phyloP scores from a whole-genome alignment of 1,284 basidiomycete genomes.

The Boletus mariae region DNA sequence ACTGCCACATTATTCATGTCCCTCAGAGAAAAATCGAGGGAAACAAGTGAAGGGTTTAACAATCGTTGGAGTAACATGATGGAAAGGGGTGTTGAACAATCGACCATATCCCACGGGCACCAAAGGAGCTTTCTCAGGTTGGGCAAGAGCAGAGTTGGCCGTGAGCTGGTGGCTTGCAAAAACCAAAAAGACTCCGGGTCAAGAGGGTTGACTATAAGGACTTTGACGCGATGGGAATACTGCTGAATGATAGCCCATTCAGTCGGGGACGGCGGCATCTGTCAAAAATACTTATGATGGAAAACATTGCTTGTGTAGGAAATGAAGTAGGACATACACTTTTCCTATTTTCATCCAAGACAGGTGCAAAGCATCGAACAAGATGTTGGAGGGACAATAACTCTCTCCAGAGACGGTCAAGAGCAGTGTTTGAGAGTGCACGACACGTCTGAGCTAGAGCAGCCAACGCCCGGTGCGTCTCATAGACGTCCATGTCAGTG shows the following conservation, averaged over 20 bases:
- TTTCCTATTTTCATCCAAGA: background rate
- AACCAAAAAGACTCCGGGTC: background rate
- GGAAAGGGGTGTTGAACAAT: background rate
- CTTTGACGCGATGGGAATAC: slow-evolving; percentile 3
- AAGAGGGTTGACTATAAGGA: background rate
- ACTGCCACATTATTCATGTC: background rate
- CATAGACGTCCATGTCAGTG: too few species aligned
- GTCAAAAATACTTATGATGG: background rate
- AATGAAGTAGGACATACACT: too few species aligned
- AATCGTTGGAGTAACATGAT: background rate
- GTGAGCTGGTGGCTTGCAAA: background rate
- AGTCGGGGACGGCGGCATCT: background rate
- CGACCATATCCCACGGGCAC: background rate
- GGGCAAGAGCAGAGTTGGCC: background rate
- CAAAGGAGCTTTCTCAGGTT: slow-evolving; percentile 6
- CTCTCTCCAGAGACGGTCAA: slow-evolving; percentile 5
- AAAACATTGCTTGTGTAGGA: background rate
- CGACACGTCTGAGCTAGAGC: slow-evolving; percentile 1
- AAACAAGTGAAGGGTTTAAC: background rate
- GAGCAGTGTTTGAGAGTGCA: background rate
- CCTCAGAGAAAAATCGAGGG: background rate
- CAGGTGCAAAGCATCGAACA: background rate
- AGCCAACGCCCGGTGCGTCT: background rate
- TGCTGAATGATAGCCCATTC: background rate
- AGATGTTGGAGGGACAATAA: slow-evolving; percentile 7